Base-by-base conservation (phyloP, 1,284 basidiomycete species). In the Ustilago hordei region DNA sequence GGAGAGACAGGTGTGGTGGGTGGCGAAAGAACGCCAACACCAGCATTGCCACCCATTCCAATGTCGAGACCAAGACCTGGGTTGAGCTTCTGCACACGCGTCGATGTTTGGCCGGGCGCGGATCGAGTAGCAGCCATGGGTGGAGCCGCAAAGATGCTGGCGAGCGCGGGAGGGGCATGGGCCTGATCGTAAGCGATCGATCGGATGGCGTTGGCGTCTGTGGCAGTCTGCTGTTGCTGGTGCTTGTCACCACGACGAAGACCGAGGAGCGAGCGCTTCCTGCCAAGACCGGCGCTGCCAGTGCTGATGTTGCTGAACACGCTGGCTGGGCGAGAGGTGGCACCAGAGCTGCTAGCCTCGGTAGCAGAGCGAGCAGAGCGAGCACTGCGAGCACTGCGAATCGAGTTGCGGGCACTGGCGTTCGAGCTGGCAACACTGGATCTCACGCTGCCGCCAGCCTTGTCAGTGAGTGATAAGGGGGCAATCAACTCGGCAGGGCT, bases 11-110 rank as follows among this genome's bases (percentile, higher is more conserved):
- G 74, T 8, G 74, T 76, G 12, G 66, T 60, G 15, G 72, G 68
- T 28, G 75, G 71, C 39, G 71, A 68, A 9, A 58, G 53, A 23
- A 48, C 50, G 15, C 66, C 67, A 6, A 41, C 32, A 31, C 45
- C 17, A 45, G 34, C 55, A 4, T 50, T 55, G n/a, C 47, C 48
- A 17, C 48, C 48, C 48, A 50, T 38, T 8, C 71, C 56, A n/a
- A 82, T 74, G 43, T 80, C 78, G 13, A 82, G 64, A 1, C 80
- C 81, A 13, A 83, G 71, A 2, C 81, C 81, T 12, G 76, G 78
- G 50, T 83, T 83, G 60, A 69, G 68, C 73, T 81, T 73, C 58
- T 72, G 79, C 28, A 69, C 59, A 11, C 75, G 69, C 8, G 70
- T 73, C 31, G 78, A 71, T 7, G 62, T 43, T 17, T n/a, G 13